Conservation (phyloP, 805 yeast species). For the Kazachstania viticola region DNA sequence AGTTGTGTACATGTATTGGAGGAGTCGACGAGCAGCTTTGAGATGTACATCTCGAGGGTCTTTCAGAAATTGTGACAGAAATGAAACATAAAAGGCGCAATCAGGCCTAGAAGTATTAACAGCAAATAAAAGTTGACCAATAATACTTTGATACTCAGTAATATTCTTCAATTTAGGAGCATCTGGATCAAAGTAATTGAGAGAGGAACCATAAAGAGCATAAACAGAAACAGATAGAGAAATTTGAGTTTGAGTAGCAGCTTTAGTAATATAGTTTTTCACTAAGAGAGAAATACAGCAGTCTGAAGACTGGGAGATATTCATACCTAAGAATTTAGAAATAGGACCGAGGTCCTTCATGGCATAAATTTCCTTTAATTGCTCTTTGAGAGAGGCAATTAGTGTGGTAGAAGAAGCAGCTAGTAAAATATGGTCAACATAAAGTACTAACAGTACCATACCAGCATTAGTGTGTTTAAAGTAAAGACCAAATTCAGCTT, state of each 20-base stretch:
- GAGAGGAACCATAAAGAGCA: background rate
- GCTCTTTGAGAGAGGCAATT: background rate
- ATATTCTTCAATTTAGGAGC: background rate
- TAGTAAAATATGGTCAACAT: slow-evolving; percentile 4
- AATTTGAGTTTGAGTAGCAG: background rate
- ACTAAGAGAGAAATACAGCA: slow-evolving; percentile 1
- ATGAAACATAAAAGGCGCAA: slow-evolving; percentile 1
- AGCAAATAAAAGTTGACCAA: slow-evolving; percentile 2
- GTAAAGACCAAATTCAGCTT: slow-evolving; percentile 1
- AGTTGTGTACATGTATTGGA: slow-evolving; percentile 4
- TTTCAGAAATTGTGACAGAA: slow-evolving; percentile 1
- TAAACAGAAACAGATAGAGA: background rate
- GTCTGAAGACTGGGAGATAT: background rate
- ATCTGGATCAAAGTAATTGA: background rate
- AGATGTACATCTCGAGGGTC: slow-evolving; percentile 4
- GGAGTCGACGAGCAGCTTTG: slow-evolving; percentile 1
- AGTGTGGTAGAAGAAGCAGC: background rate
- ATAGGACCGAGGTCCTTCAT: slow-evolving; percentile 6
- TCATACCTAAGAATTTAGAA: slow-evolving; percentile 4
- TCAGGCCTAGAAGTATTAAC: slow-evolving; percentile 4
- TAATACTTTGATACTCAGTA: slow-evolving; percentile 3
- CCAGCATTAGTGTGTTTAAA: background rate
- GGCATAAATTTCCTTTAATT: background rate
- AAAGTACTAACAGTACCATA: slow-evolving; percentile 1
- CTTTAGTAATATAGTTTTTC: slow-evolving; percentile 1